phyloP scores from a whole-genome alignment of 257 asterid genomes.

The Ehretia macrophylla region DNA sequence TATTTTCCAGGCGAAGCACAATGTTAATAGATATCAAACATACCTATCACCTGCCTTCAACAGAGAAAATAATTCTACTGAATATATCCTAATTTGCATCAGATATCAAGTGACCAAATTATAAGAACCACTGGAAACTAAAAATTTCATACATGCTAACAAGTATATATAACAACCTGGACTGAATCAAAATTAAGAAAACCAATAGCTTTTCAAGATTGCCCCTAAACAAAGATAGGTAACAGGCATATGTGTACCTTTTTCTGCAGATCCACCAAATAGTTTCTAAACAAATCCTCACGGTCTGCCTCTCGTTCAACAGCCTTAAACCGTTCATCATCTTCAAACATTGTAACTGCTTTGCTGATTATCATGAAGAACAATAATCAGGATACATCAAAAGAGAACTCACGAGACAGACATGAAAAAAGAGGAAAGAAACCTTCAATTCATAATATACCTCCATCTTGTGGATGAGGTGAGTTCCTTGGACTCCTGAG shows the following conservation, averaged over 20 bases:
- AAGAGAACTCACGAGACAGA: not conserved
- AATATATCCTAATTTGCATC: too few species aligned
- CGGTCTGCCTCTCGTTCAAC: slow-evolving; percentile 92
- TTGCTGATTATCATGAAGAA: slow-evolving; percentile 55
- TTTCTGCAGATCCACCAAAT: slow-evolving; percentile 90
- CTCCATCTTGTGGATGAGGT: slow-evolving; percentile 93
- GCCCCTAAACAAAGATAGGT: too few species aligned
- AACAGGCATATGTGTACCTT: slow-evolving; percentile 37
- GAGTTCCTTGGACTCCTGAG: slow-evolving; percentile 88
- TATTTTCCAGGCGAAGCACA: too few species aligned
- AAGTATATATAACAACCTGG: too few species aligned
- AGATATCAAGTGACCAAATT: too few species aligned
- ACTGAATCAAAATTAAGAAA: too few species aligned
- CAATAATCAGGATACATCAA: not conserved
- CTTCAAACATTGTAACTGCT: slow-evolving; percentile 85
- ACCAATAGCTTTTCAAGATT: too few species aligned
- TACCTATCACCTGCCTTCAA: too few species aligned
- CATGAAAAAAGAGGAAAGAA: not conserved
- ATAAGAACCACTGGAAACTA: too few species aligned
- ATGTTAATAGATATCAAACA: too few species aligned
- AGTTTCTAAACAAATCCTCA: slow-evolving; percentile 87
- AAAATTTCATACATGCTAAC: too few species aligned
- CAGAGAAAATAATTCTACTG: too few species aligned
- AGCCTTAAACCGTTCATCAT: slow-evolving; percentile 91
- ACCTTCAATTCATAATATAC: slow-evolving; percentile 23